Base-by-base conservation (phyloP, 306 rosid genomes). In the Fragaria iinumae region DNA sequence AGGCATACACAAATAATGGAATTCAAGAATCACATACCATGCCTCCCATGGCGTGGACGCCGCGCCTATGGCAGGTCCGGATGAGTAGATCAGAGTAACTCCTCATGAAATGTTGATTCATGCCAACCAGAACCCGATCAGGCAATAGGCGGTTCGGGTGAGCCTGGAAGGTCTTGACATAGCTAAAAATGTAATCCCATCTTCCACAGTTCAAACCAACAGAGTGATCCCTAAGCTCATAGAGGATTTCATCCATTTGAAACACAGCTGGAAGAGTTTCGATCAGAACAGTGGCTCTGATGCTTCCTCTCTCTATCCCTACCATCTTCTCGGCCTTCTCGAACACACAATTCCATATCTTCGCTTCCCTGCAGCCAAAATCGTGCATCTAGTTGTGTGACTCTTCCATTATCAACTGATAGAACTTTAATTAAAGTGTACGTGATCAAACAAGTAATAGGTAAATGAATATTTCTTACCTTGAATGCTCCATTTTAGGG, bases 111-210 rank as follows among this genome's bases (percentile, higher is more conserved):
- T 90, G 97, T 77, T 95, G 98, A 65, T 84, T 72, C 97, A 95
- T 95, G 56, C 98, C 96, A 47, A 95, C 96, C 10, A 52, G 96
- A 69, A 90, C 89, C 36, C 97, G 82, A 79, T 92, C 97, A 0
- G 98, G 97, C 27, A 95, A 83, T 2, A 95, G 84, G 65, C 98
- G 96, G 78, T 95, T 89, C 0, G 91, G 86, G 84, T 92, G 96
- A 84, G 86, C 87, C 72, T 89, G 96, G 77, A 95, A 95, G 77
- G 97, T 95, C 81, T 92, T 95, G 69, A 95, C 93, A 80, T 95
- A 95, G 84, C 98, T 95, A 77, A 95, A 92, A 49, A 95, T 95
- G 84, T 92, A 95, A 86, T 95, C 98, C 97, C 98, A 92, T 39
- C 98, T 86, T 45, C 97, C 98, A 78, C 98, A 90, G 83, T 95